A percentile compares a stretch with the other conserved stretches of the same genome.
phyloP scores from a whole-genome alignment of 768 basidiomycete genomes.

The Termitomyces sp. region DNA sequence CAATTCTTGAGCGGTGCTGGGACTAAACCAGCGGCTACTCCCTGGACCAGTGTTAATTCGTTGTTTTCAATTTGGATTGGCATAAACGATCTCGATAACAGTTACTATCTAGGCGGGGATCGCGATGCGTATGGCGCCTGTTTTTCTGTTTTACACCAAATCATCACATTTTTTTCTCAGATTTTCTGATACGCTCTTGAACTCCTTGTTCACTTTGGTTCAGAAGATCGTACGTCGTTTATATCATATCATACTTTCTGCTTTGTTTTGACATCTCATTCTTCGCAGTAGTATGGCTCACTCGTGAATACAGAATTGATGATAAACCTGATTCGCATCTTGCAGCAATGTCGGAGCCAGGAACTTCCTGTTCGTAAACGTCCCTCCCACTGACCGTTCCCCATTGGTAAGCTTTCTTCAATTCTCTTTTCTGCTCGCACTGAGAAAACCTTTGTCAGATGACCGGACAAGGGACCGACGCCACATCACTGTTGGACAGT shows the following conservation, averaged over 20 bases:
- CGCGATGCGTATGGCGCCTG: conserved; percentile 37
- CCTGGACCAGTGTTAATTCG: conserved; percentile 52
- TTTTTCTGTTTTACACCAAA: neutral
- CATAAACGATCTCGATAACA: conserved; percentile 64
- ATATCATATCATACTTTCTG: neutral
- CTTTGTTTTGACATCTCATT: neutral
- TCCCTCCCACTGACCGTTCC: neutral
- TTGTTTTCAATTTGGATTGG: conserved; percentile 70
- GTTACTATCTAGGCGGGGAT: conserved; percentile 39
- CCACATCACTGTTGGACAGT: neutral
- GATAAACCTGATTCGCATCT: neutral
- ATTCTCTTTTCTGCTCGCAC: neutral
- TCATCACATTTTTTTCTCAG: conserved; percentile 25
- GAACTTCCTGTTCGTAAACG: neutral
- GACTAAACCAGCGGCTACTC: conserved; percentile 40
- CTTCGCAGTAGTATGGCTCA: neutral
- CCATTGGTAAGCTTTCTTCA: too few species aligned
- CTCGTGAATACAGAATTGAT: neutral
- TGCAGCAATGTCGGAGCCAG: neutral
- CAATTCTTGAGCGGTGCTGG: conserved; percentile 45
- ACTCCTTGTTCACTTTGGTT: conserved; percentile 44
- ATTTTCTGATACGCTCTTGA: conserved; percentile 35
- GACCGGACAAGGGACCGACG: neutral
- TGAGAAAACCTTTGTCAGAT: neutral
- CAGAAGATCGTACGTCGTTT: conserved; percentile 36